Evolutionary conservation across 2,329 filamentous ascomycete species (phyloP), one percentile per base, ranked within the genome.

Genomic region (Claviceps spartinae): DNA sequence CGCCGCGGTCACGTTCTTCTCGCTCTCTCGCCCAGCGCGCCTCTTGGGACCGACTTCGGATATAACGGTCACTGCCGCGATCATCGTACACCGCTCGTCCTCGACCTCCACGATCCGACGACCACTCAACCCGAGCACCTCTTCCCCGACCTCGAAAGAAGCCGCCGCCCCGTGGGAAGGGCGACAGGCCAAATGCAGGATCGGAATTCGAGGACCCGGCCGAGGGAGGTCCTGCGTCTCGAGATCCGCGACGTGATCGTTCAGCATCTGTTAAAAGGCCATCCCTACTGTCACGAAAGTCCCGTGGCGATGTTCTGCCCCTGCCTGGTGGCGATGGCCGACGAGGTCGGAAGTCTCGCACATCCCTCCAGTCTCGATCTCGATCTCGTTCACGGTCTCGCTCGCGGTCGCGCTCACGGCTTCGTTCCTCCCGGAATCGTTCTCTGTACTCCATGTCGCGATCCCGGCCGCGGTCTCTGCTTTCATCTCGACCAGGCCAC

Each of bases 191-290:
- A 52, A 83, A 82, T 1, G 77, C 73, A 13, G 79, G 75, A 55
- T 89, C 85, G 0, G 85, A 86, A 22, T 80, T 81, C 9, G 80
- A 81, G 3, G 85, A 87, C 4, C 82, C 82, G 18, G 82, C 83
- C 1, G 84, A 86, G 22, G 81, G 76, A 11, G 85, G 84, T 0
- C 85, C 70, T 9, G 65, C 85, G 60, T 90, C 86, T 60, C 86
- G 75, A 8, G 85, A 88, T 16, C 77, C 81, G 47, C 85, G 75
- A 51, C 85, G 74, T 18, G 81, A 79, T 53, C 85, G 76, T 53
- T 83, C 81, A 7, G 81, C 74, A 57, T 89, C 85, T 6, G 85
- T 81, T 36, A 82, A 71, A 0, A 81, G 82, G 1, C 69, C 65
- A 59, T 82, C 78, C 59, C 74, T 64, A 53, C 71, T 68, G 49